Base-by-base conservation (phyloP, 148 eudicot genomes). In the Pharnaceum exiguum region DNA sequence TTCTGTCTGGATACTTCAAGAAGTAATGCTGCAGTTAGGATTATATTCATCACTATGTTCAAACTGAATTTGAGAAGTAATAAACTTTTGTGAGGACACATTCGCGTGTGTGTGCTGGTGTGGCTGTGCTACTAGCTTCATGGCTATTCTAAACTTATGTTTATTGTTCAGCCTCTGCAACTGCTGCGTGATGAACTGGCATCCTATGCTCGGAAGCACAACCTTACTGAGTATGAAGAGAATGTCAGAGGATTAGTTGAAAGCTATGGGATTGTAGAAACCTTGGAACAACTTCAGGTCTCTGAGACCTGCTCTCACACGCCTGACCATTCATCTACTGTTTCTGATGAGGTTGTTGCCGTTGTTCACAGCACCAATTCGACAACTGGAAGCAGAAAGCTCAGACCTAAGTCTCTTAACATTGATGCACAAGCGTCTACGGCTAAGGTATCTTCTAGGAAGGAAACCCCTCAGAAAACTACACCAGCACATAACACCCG, bases 101-200 rank as follows among this genome's bases (percentile, higher is more conserved):
- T n/a, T n/a, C n/a, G n/a, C n/a, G n/a, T n/a, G n/a, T n/a, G n/a
- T n/a, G n/a, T n/a, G n/a, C n/a, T n/a, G n/a, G n/a, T n/a, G n/a
- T n/a, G n/a, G n/a, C n/a, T n/a, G n/a, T n/a, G n/a, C 18, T 22
- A 32, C 62, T 61, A 37, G 43, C 31, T 28, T 18, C 18, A 21
- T 33, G 17, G 5, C 0, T 24, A 10, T 36, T 60, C 15, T 25
- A 27, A 11, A 23, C 24, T 18, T 47, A 9, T 13, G 8, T 4
- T 44, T 31, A 5, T 37, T 38, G 40, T 54, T 52, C 74, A 89
- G 95, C 81, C 89, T 62, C 57, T 75, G 36, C 93, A 90, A 64
- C 79, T 66, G 12, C 54, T 90, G 75, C 78, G 80, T 30, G 89
- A 87, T 52, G 93, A 90, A 75, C 83, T 90, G 22, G 84, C 75